Base-by-base conservation (phyloP, 192 early-diverging fungal genomes). In the Backusella australiensis region DNA sequence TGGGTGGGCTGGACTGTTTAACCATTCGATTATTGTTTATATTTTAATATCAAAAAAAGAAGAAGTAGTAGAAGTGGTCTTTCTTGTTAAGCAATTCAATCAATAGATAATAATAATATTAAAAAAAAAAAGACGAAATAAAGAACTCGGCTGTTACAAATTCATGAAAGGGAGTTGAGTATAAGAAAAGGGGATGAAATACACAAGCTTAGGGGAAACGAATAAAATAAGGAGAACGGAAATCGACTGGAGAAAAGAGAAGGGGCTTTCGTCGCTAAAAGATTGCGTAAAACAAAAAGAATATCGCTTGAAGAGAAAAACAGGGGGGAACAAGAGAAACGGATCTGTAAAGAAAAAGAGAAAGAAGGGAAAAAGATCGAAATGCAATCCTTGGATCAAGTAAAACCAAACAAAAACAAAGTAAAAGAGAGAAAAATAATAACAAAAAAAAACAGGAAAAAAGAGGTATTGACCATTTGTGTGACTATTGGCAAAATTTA, bases 1-100 rank as follows among this genome's bases (percentile, higher is more conserved):
- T 79, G 21, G 78, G 78, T 34, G 73, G 71, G 14, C 34, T 74
- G 17, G 69, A 36, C 53, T 79, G 78, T 52, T 75, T 75, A 41
- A 79, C 67, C 78, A 79, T 79, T 19, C 12, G 26, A 34, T 46
- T 11, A 63, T 12, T 29, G 26, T 29, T 9, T 29, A 63, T 29
- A 63, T 63, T 21, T 21, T 21, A 36, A 34, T 69, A 39, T 34
- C 32, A 21, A 36, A 69, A 36, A 69, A 34, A 12, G 34, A 34
- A 69, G 7, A 69, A 38, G 11, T 17, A 69, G 35, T n/a, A 29
- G 8, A 12, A 29, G 56, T 8, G 53, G 9, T 59, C n/a, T 59
- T 11, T 59, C 23, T 59, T 59, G 56, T 26, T 59, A 29, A 59
- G 9, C 56, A 59, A 59, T 59, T 59, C 15, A 49, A 49, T 59